Percentiles rank a stretch among this genome's conserved stretches.
Evolutionary conservation across 2,329 filamentous ascomycete genomes (phyloP).

Genomic region (Dactylellina cionopaga): DNA sequence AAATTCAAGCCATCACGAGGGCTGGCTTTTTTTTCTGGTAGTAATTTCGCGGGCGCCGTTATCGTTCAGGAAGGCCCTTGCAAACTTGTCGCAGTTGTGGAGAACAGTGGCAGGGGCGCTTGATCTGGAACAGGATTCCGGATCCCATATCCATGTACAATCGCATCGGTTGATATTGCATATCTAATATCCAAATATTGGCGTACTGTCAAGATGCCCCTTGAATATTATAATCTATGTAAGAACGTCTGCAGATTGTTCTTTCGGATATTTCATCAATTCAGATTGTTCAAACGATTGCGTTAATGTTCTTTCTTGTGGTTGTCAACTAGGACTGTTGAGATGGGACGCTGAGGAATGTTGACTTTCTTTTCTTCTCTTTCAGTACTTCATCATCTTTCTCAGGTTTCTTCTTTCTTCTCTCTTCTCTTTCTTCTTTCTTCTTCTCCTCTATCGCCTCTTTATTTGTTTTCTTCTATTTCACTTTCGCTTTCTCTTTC

Average conservation of each 20-base stretch:
- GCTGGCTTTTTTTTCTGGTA: neutral
- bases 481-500: neutral
- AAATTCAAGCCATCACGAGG: slow-evolving; percentile 20
- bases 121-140: slow-evolving; percentile 3
- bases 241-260: too few relatives aligned
- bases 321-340: too few relatives aligned
- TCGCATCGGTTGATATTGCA: too few relatives aligned
- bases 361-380: neutral
- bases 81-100: slow-evolving; percentile 33
- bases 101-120: slow-evolving; percentile 17
- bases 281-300: too few relatives aligned
- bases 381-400: neutral
- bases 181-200: too few relatives aligned
- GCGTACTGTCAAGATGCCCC: too few relatives aligned
- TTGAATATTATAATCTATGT: slow-evolving; percentile 2
- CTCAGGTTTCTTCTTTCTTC: neutral
- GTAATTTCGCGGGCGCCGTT: slow-evolving; percentile 46
- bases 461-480: neutral
- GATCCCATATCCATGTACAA: too few relatives aligned
- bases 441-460: slow-evolving; percentile 6
- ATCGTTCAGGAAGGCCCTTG: slow-evolving; percentile 48
- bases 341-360: too few relatives aligned
- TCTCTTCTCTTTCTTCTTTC: slow-evolving; percentile 1
- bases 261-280: too few relatives aligned
- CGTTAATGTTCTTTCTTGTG: too few relatives aligned